Conservation (phyloP, 352 stramenopile species). For the Phytophthora ohioensis region DNA sequence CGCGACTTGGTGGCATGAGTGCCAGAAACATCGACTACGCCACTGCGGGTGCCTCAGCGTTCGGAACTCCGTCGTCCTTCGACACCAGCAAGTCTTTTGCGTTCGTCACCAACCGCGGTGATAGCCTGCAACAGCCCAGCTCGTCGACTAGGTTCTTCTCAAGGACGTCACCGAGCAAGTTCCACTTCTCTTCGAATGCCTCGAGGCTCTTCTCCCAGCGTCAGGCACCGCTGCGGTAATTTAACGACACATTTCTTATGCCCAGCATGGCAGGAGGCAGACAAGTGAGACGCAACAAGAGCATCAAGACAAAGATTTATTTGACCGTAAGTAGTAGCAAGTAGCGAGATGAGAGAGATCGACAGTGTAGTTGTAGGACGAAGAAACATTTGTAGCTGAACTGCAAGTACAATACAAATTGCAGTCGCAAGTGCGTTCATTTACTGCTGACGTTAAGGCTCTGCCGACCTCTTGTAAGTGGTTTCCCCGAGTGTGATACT, state of each 20-base stretch:
- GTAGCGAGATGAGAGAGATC: slow-evolving; percentile 33
- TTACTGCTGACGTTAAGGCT: neutral
- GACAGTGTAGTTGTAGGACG: slow-evolving; percentile 41
- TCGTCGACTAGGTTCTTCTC: slow-evolving; percentile 28
- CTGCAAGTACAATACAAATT: slow-evolving; percentile 35
- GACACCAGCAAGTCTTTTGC: slow-evolving; percentile 28
- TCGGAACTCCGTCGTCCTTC: slow-evolving; percentile 12
- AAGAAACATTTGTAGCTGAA: slow-evolving; percentile 23
- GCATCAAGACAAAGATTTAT: slow-evolving; percentile 40
- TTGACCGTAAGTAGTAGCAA: slow-evolving; percentile 25
- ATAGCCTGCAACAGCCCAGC: slow-evolving; percentile 10
- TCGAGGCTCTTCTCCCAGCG: slow-evolving; percentile 57
- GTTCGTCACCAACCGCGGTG: slow-evolving; percentile 30
- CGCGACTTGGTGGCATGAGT: slow-evolving; percentile 45
- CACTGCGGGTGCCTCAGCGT: slow-evolving; percentile 20
- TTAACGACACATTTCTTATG: slow-evolving; percentile 10
- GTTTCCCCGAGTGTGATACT: slow-evolving; percentile 1
- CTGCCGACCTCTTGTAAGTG: neutral
- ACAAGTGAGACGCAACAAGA: slow-evolving; percentile 12
- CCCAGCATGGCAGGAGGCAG: neutral
- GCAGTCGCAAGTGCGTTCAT: slow-evolving; percentile 27
- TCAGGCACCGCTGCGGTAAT: slow-evolving; percentile 51
- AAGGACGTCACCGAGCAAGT: slow-evolving; percentile 60
- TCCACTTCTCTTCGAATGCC: slow-evolving; percentile 52
- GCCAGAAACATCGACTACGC: slow-evolving; percentile 30